These are phyloP conservation scores for Podospora anserina DNA, from an alignment of 495 filamentous ascomycete genomes.

Conservation along the genomic window DNA sequence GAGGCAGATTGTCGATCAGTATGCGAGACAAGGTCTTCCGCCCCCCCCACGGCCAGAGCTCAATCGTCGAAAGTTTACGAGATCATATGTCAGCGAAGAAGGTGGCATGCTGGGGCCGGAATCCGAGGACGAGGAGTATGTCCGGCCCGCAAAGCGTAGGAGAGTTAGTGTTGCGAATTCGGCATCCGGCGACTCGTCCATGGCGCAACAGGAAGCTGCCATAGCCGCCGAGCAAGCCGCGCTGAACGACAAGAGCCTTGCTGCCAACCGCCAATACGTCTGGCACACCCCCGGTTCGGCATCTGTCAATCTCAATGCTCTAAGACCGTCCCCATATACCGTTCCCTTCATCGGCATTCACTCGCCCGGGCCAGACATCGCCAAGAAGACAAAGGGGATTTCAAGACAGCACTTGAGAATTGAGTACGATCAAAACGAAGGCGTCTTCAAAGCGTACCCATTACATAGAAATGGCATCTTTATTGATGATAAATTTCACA, in stretches of 20 bases:
- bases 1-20: slow-evolving; percentile 36
- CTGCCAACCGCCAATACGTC: slow-evolving; percentile 47
- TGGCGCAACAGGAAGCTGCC: slow-evolving; percentile 4
- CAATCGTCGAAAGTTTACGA: slow-evolving; percentile 47
- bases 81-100: slow-evolving; percentile 52
- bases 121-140: slow-evolving; percentile 43
- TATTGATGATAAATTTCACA: slow-evolving; percentile 68
- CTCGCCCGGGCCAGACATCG: slow-evolving; percentile 58
- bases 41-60: slow-evolving; percentile 35
- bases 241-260: slow-evolving; percentile 31
- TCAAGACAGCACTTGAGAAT: slow-evolving; percentile 85
- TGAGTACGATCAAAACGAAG: slow-evolving; percentile 68
- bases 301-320: slow-evolving; percentile 48
- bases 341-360: slow-evolving; percentile 80
- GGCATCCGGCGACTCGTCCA: slow-evolving; percentile 21
- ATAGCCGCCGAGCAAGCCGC: slow-evolving; percentile 14
- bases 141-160: slow-evolving; percentile 39
- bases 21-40: slow-evolving; percentile 38
- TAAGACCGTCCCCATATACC: slow-evolving; percentile 57
- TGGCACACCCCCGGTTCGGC: slow-evolving; percentile 48
- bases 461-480: slow-evolving; percentile 85
- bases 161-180: slow-evolving; percentile 31
- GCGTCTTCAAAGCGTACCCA: slow-evolving; percentile 74
- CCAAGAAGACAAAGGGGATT: slow-evolving; percentile 66
- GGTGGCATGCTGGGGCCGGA: slow-evolving; percentile 52